Base-by-base conservation (phyloP, 1,284 basidiomycete genomes). In the Ustilago lituana region DNA sequence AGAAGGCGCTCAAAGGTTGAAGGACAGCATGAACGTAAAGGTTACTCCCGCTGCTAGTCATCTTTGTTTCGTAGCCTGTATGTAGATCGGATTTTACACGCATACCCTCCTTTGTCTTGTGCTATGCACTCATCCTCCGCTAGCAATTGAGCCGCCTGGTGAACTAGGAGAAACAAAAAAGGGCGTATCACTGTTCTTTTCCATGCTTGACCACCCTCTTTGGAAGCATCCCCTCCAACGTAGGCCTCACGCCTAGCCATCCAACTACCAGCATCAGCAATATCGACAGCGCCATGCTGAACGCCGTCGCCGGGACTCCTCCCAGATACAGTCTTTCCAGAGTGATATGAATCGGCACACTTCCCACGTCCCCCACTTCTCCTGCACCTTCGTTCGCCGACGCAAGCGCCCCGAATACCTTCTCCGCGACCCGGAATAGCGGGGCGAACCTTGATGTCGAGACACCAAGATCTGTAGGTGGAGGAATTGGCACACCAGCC, bases 1-100 rank as follows among this genome's bases (percentile, higher is more conserved):
- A 59, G 24, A 59, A 71, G 52, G 68, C 68, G 15, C 37, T 71
- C 17, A 65, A 44, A 24, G 67, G 61, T 19, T 70, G 39, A 24
- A 17, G 33, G n/a, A n/a, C n/a, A n/a, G n/a, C n/a, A n/a, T n/a
- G n/a, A n/a, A n/a, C n/a, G n/a, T n/a, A n/a, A n/a, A n/a, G n/a
- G n/a, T n/a, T n/a, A n/a, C n/a, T n/a, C n/a, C n/a, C n/a, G n/a
- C n/a, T n/a, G n/a, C n/a, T n/a, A n/a, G n/a, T n/a, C n/a, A n/a
- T n/a, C n/a, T 29, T 29, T 29, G 27, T 29, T 29, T 29, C 12
- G 27, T 29, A 29, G 12, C 27, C n/a, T n/a, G n/a, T 20, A 15
- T 29, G 29, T n/a, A 23, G 3, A 3, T 43, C 11, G 6, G 23
- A 38, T 24, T 15, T 38, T 51, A 43, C 38, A 43, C 49, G 39